Evolutionary conservation across 2,329 filamentous ascomycete genomes (phyloP), one percentile per base, ranked within the genome.

Genomic region (Sphaerostilbella broomeana): DNA sequence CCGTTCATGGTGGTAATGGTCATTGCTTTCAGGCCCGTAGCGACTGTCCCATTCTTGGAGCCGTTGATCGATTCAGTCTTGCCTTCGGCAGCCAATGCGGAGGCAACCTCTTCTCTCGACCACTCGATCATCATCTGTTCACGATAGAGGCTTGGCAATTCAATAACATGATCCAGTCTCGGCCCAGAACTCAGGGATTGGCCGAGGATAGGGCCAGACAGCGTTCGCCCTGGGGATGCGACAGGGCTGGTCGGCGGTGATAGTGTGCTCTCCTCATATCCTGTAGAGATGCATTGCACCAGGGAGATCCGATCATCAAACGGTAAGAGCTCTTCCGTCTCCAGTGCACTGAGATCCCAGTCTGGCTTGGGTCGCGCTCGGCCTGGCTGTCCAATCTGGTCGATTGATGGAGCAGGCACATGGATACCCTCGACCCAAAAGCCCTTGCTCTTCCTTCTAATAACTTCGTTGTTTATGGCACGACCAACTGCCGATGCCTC

Each of bases 101-200:
- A 75, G 37, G 92, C 66, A 21, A 84, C 84, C 11, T 69, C 64
- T 16, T 94, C 88, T 54, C 81, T 80, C 26, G 79, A 83, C 90
- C 90, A 95, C 33, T 85, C 77, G 15, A 75, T 69, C 42, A 87
- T 65, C 75, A 95, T 85, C 49, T 86, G 75, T 46, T 92, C 85
- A 48, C 74, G 79, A 50, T 87, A 76, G 19, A 68, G 70, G 12
- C 67, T 59, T 0, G 87, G 84, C 3, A 95, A 66, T 42, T 81
- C n/a, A 64, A 60, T 24, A 71, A 67, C 4, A 55, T 53, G 16
- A n/a, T n/a, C 67, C 57, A 37, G 57, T 44, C 2, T 61, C 7
- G 63, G 62, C 38, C 53, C 64, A 19, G 55, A 56, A 55, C 52
- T 68, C 49, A 68, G 58, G 45, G 55, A 66, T 38, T 61, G 72